Percentiles rank a stretch among this genome's conserved stretches.
These are phyloP conservation scores for Blastobotrys peoriensis DNA, from an alignment of 805 yeast genomes.

Conservation along the genomic window DNA sequence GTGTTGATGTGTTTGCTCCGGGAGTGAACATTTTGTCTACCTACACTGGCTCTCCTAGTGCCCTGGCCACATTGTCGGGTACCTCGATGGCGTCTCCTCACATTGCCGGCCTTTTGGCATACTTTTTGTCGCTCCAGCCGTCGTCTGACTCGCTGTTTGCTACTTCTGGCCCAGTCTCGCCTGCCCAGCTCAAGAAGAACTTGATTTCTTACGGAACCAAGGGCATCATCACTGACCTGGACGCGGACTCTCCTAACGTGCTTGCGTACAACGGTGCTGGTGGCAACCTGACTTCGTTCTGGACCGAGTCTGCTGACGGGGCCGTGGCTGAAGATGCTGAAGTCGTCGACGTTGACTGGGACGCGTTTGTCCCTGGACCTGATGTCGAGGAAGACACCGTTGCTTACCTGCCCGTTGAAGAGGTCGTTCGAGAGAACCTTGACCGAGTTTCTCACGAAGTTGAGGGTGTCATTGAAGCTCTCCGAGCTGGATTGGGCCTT, in stretches of 20 bases:
- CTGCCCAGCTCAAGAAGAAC: slow-evolving; percentile 48
- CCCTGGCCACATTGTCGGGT: slow-evolving; percentile 51
- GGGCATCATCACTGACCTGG: slow-evolving; percentile 41
- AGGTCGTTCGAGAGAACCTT: slow-evolving; percentile 12
- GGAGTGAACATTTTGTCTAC: slow-evolving; percentile 52
- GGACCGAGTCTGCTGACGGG: slow-evolving; percentile 26
- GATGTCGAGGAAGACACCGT: slow-evolving; percentile 8
- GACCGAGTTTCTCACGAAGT: slow-evolving; percentile 12
- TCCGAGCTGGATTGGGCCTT: slow-evolving; percentile 17
- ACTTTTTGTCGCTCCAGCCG: slow-evolving; percentile 52
- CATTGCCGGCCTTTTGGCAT: slow-evolving; percentile 49
- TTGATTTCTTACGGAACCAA: slow-evolving; percentile 47
- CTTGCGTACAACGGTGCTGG: slow-evolving; percentile 61
- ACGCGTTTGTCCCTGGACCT: slow-evolving; percentile 20
- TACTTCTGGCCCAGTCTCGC: slow-evolving; percentile 41
- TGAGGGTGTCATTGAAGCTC: slow-evolving; percentile 14
- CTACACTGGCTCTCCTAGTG: slow-evolving; percentile 46
- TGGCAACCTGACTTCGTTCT: slow-evolving; percentile 45
- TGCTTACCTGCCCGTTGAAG: slow-evolving; percentile 18
- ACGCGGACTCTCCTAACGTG: slow-evolving; percentile 48
- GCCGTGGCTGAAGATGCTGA: background rate
- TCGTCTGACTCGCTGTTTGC: slow-evolving; percentile 44
- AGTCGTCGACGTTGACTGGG: slow-evolving; percentile 1
- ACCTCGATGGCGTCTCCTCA: slow-evolving; percentile 64
- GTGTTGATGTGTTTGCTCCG: slow-evolving; percentile 51